A percentile compares a stretch with the other conserved stretches of the same genome.
Conservation (phyloP, 768 basidiomycete species). For the Boletus eberwhitei region DNA sequence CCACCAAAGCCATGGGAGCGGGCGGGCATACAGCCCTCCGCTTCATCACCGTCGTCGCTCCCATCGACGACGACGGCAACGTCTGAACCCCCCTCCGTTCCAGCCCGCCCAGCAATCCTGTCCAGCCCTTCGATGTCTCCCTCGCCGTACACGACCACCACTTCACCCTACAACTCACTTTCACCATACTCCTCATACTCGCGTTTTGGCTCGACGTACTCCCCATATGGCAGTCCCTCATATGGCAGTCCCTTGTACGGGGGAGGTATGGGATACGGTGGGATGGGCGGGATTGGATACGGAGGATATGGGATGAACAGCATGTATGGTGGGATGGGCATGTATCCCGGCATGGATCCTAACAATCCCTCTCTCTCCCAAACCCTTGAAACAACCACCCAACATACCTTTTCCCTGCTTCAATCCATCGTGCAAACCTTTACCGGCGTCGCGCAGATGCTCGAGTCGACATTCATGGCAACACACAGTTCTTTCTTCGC, state of each 20-base stretch:
- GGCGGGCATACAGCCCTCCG: constrained; percentile 37
- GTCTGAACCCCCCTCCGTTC: constrained; percentile 45
- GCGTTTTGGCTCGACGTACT: constrained; percentile 34
- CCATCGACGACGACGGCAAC: constrained; percentile 20
- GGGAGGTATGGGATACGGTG: constrained; percentile 36
- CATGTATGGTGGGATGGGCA: constrained; percentile 39
- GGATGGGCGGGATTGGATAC: constrained; percentile 43
- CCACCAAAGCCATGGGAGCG: constrained; percentile 93
- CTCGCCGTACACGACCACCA: constrained; percentile 34
- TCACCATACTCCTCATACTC: constrained; percentile 46
- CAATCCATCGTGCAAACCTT: constrained; percentile 97
- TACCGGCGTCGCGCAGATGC: constrained; percentile 92
- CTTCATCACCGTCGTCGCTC: constrained; percentile 25
- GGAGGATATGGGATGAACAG: constrained; percentile 52
- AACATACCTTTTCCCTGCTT: constrained; percentile 88
- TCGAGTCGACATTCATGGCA: constrained; percentile 97
- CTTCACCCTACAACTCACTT: constrained; percentile 45
- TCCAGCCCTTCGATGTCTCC: constrained; percentile 35
- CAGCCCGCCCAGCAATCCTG: constrained; percentile 61
- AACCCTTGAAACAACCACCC: constrained; percentile 84
- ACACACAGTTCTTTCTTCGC: constrained; percentile 95
- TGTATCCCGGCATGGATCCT: constrained; percentile 44
- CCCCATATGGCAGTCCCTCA: constrained; percentile 18
- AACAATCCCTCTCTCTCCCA: constrained; percentile 71
- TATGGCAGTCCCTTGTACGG: constrained; percentile 30